Evolutionary conservation across 345 rosid species (phyloP), one percentile per base, ranked within the genome.

Genomic region (Euclidium syriacum): DNA sequence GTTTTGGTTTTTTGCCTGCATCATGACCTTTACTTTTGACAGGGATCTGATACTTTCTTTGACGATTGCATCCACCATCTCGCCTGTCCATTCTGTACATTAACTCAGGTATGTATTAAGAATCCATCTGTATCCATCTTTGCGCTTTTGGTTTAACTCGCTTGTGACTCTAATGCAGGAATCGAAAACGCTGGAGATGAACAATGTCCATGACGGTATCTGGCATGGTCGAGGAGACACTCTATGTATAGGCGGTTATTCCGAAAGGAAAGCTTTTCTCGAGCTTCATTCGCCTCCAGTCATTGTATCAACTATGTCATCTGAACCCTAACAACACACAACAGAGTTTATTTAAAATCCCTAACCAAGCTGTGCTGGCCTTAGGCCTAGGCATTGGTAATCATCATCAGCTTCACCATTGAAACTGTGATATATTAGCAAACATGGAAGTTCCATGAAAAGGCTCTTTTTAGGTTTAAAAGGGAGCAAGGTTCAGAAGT

Each of bases 201-300:
- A 92, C 79, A 92, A 92, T 65, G 95, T 92, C 42, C 96, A 86
- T 52, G 94, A 85, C 8, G 91, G 96, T 34, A 83, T 73, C 11
- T 92, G 98, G 98, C 98, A 88, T 61, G 96, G 98, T 9, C 84
- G 96, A 20, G 95, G 95, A 14, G 98, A 89, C 75, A 86, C 94
- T 5, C 73, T 86, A 68, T 85, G 94, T 68, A 36, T 92, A 51
- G 89, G 91, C 9, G 63, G 82, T 62, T 68, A 77, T 57, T 41
- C 71, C 10, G 87, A 86, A 73, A 87, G 83, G 26, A 81, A 78
- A 67, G 62, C 87, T 17, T 54, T 78, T 49, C 52, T 77, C 6
- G 86, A 85, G 64, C 70, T 82, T 41, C 80, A 78, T 58, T 77
- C 80, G 0, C 77, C 88, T 40, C 64, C 83, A 7, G 51, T 69